Evolutionary conservation across 148 eudicot genomes (phyloP).

Genomic region (Dianthus caryophyllus): DNA sequence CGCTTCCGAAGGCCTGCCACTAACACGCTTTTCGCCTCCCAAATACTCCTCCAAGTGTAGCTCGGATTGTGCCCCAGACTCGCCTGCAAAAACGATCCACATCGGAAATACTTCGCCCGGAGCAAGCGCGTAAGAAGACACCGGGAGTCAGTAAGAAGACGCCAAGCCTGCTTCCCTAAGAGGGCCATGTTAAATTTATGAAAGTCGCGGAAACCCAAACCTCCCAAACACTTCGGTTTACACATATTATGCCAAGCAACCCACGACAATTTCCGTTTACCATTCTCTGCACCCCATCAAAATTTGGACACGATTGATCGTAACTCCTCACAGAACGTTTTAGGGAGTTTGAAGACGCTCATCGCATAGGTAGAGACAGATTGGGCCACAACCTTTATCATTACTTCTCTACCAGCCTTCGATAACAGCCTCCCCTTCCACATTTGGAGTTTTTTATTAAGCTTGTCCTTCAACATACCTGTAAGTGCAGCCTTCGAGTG

Average conservation of each 20-base stretch:
- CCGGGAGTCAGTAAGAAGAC: background rate
- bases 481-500: background rate
- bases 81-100: background rate
- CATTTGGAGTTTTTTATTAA: background rate
- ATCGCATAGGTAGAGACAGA: background rate
- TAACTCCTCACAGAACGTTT: background rate
- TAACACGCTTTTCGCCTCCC: background rate
- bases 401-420: background rate
- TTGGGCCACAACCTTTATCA: background rate
- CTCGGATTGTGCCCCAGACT: background rate
- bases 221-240: background rate
- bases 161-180: background rate
- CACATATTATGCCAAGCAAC: background rate
- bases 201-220: background rate
- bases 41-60: background rate
- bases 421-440: background rate
- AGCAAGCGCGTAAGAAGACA: background rate
- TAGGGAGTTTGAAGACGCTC: background rate
- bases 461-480: background rate
- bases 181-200: background rate
- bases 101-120: background rate
- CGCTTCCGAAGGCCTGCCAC: background rate
- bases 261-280: background rate
- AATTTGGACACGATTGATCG: background rate
- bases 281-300: background rate